Base-by-base conservation (phyloP, 805 yeast genomes). In the Teunomyces stri region DNA sequence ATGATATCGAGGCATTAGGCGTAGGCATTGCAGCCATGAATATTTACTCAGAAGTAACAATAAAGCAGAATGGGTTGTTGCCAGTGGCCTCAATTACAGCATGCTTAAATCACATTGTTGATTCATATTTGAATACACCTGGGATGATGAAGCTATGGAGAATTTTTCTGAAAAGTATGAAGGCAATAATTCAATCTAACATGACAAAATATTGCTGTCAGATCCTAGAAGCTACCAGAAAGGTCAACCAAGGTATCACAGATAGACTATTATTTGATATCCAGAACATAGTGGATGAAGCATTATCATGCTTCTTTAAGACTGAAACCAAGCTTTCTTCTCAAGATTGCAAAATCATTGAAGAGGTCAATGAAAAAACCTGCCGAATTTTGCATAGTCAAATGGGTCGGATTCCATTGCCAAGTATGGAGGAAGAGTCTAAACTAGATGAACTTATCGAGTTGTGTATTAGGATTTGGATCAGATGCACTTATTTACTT, bases 341-440 rank as follows among this genome's bases (percentile, higher is more conserved):
- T 28, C 34, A 29, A 16, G 33, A 27, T 10, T 13, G 6, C 21
- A 29, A 39, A 11, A n/a, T 29, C 9, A 28, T 46, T n/a, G 42
- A 18, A 25, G 30, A 21, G 31, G 22, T 38, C 13, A 37, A 44
- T 9, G 42, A 45, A 15, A 53, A 48, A 28, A 36, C 44, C 22
- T 43, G 49, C 5, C 30, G 45, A 1, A 30, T 60, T 18, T 49
- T 70, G 5, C 60, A 66, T 42, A 42, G 42, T 6, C 64, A 60
- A 25, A 71, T 72, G 76, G 66, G 72, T 4, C 51, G 71, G 13
- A 57, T 68, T 28, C 74, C 76, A 1, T 46, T 64, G 30, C 57
- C 59, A 4, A 59, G 56, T 18, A 30, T 52, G 5, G 18, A 47
- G 1, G 59, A 59, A 11, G 73, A 69, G 25, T 44, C 42, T 2